Evolutionary conservation across 108 stramenopile genomes (phyloP).

Genomic region (Fistulifera pelliculosa): DNA sequence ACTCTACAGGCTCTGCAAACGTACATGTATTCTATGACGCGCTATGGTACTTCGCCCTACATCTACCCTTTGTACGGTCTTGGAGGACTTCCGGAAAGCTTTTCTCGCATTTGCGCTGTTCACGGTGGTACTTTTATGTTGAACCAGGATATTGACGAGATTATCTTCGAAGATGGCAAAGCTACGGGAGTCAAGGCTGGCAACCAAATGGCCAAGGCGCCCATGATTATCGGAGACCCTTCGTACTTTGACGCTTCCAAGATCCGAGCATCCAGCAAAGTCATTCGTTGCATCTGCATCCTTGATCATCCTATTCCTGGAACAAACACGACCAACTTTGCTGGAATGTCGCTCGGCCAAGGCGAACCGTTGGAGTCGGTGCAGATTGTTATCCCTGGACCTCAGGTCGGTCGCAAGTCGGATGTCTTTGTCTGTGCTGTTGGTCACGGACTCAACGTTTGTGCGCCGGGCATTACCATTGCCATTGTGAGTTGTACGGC

Average conservation of each 20-base stretch:
- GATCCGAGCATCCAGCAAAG: constrained; percentile 69
- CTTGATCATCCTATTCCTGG: constrained; percentile 93
- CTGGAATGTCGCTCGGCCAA: no score
- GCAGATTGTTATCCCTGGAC: constrained; percentile 98
- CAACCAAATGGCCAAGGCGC: constrained; percentile 93
- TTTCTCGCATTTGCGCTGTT: constrained; percentile 97
- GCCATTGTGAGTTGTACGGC: constrained; percentile 96
- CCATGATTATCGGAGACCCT: constrained; percentile 94
- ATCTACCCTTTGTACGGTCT: constrained; percentile 99
- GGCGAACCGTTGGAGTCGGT: constrained; percentile 48
- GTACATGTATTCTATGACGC: constrained; percentile 88
- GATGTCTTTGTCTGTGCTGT: constrained; percentile 97
- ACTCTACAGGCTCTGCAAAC: constrained; percentile 87
- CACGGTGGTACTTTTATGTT: constrained; percentile 99
- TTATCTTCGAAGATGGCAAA: constrained; percentile 79
- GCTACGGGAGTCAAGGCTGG: constrained; percentile 87
- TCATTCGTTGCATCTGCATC: constrained; percentile 97
- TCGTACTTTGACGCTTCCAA: constrained; percentile 89
- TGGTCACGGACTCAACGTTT: constrained; percentile 60
- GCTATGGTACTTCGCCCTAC: constrained; percentile 95
- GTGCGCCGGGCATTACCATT: constrained; percentile 85
- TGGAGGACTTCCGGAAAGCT: constrained; percentile 97
- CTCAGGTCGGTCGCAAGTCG: constrained; percentile 88
- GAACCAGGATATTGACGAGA: constrained; percentile 94
- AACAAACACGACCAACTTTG: constrained; percentile 55